Base-by-base conservation (phyloP, 352 stramenopile genomes). In the Phytopythium aichiense region DNA sequence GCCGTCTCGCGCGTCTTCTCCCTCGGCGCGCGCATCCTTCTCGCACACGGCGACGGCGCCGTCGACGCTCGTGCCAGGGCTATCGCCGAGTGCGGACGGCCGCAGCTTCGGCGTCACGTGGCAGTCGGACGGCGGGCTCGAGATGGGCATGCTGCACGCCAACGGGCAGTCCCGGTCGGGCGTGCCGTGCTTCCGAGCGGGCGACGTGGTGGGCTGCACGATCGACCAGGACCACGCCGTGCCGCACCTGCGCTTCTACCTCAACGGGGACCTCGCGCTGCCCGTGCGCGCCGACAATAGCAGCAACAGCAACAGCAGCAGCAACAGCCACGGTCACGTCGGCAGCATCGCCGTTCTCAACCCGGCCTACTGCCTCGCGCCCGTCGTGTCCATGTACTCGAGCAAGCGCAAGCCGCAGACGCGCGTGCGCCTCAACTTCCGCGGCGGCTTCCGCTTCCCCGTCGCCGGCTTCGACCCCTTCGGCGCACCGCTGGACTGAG, bases 401-500 rank as follows among this genome's bases (percentile, higher is more conserved):
- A 84, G 74, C 13, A 80, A 76, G 55, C 79, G 82, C 56, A 87
- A 88, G 53, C 81, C 82, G 11, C 80, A 81, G 57, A 88, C 83
- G 67, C 74, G 79, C 67, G 78, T 91, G 61, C 77, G 69, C 33
- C 81, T 91, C 70, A 91, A 93, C 64, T 93, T 93, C 68, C 81
- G 79, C 55, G 80, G 84, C 58, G 67, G 69, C 65, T 93, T 93
- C 57, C 72, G 70, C 42, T 93, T 82, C 52, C 78, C 81, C 25
- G 71, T 93, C 51, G n/a, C 54, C 16, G 79, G 77, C 3, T 91
- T 88, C 22, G 84, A 93, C 54, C 78, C 84, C 0, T 93, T 91
- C 46, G 84, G 84, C 23, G 81, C 80, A 5, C 79, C 76, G 51
- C 25, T 90, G 5, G 85, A 58, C 48, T 7, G 0, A n/a, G 2